Base-by-base conservation (phyloP, 2,329 filamentous ascomycete species). In the Penicillium hesseltinei region DNA sequence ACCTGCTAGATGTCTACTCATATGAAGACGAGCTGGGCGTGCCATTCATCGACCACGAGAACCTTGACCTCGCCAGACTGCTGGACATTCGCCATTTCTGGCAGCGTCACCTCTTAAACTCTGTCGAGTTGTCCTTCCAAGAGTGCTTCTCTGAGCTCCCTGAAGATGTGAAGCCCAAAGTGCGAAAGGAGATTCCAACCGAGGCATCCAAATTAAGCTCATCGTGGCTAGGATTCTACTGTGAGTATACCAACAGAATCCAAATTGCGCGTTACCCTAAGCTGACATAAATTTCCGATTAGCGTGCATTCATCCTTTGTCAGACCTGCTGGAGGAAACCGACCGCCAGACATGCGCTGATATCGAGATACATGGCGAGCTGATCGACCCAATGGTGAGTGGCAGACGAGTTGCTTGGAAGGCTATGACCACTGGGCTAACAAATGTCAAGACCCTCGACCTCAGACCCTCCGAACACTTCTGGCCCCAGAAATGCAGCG, bases 41-140 rank as follows among this genome's bases (percentile, higher is more conserved):
- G 3, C 55, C 65, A 4, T 60, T 68, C 15, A 61, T 70, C 21
- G 35, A 57, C 4, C 52, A 62, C 3, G 54, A 62, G 0, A 50
- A 58, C 2, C 55, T 75, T 4, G 62, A 76, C 42, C 60, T 76
- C 5, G 21, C 61, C 27, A 66, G 62, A 8, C 45, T 77, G n/a
- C 54, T 77, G 25, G 71, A 76, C 39, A 71, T 78, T 19, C 71
- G 75, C 15, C 75, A 75, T 56, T 78, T 78, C 57, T 78, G 75
- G 75, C 71, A 75, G 36, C 67, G 71, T 4, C 75, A 78, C 60
- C 56, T 78, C 8, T 65, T 73, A 10, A 71, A 67, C 23, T 39
- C 55, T 0, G 52, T 58, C 10, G 71, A 74, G 50, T 57, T 61
- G 6, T 69, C 67, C 0, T 75, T 69, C 46, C 47, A 65, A 44